phyloP scores from a whole-genome alignment of 257 asterid genomes.

The Rehmannia glutinosa region DNA sequence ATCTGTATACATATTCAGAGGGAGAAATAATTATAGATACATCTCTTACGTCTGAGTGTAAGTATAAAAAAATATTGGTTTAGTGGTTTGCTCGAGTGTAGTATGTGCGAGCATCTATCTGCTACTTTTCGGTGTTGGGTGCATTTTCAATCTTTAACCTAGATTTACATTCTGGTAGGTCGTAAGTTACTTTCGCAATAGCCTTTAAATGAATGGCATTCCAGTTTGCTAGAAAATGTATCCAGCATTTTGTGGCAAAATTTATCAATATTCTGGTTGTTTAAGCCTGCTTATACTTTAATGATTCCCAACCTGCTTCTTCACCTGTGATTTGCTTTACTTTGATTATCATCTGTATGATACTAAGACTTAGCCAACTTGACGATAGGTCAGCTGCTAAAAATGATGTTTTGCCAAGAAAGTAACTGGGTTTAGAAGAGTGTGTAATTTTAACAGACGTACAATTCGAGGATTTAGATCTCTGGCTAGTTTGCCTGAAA shows the following conservation, averaged over 20 bases:
- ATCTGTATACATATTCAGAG: neutral
- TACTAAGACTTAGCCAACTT: no score
- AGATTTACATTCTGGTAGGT: neutral
- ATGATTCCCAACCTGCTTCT: no score
- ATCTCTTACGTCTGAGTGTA: no score
- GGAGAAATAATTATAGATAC: no score
- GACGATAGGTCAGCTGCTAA: no score
- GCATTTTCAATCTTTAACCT: neutral
- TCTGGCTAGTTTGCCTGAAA: neutral
- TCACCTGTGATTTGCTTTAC: slow-evolving; percentile 7
- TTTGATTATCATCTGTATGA: no score
- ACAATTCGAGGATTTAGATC: neutral
- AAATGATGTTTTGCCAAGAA: neutral
- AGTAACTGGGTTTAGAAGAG: neutral
- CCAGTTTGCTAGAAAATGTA: neutral
- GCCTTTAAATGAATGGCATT: neutral
- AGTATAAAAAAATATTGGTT: no score
- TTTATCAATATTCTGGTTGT: neutral
- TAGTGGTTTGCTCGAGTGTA: no score
- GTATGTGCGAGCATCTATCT: neutral
- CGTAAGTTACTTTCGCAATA: neutral
- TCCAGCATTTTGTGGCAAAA: neutral
- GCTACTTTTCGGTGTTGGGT: neutral
- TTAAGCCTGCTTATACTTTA: no score
- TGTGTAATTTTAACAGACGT: neutral